A percentile compares a stretch with the other conserved stretches of the same genome.
These are phyloP conservation scores for Pichia phayaonensis DNA, from an alignment of 805 yeast genomes.

Conservation along the genomic window DNA sequence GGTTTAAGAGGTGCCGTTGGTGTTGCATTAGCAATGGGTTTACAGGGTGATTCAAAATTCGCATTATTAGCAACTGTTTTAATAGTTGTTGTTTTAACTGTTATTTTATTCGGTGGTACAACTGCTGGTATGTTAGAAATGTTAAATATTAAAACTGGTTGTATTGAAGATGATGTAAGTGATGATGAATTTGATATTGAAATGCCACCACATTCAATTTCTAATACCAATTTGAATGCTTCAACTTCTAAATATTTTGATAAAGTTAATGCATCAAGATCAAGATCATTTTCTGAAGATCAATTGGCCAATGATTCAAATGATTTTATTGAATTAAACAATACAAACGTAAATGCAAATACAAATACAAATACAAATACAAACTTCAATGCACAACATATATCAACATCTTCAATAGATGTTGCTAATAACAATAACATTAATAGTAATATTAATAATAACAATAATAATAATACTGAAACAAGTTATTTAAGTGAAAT, in stretches of 20 bases:
- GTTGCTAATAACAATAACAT: neutral
- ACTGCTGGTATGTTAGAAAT: constrained; percentile 98
- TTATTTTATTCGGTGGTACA: constrained; percentile 94
- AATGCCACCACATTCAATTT: constrained; percentile 34
- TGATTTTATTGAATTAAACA: constrained; percentile 8
- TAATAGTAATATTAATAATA: neutral
- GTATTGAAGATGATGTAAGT: constrained; percentile 69
- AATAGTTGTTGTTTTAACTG: constrained; percentile 94
- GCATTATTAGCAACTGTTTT: constrained; percentile 88
- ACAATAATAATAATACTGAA: neutral
- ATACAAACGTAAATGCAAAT: neutral
- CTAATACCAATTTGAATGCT: constrained; percentile 5
- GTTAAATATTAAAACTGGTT: constrained; percentile 86
- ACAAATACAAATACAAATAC: neutral
- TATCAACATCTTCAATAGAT: neutral
- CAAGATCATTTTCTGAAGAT: constrained; percentile 22
- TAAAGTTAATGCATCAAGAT: constrained; percentile 7
- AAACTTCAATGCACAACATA: neutral
- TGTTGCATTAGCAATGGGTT: constrained; percentile 95
- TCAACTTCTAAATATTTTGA: constrained; percentile 19
- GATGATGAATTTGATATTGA: constrained; percentile 97
- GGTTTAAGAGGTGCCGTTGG: constrained; percentile 99
- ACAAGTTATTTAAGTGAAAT: constrained; percentile 25
- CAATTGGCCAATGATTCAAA: constrained; percentile 11
- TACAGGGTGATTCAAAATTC: constrained; percentile 88